Percentiles rank a stretch among this genome's conserved stretches.
These are phyloP conservation scores for Globisporangium acanthophoron DNA, from an alignment of 352 stramenopile species.

Conservation along the genomic window DNA sequence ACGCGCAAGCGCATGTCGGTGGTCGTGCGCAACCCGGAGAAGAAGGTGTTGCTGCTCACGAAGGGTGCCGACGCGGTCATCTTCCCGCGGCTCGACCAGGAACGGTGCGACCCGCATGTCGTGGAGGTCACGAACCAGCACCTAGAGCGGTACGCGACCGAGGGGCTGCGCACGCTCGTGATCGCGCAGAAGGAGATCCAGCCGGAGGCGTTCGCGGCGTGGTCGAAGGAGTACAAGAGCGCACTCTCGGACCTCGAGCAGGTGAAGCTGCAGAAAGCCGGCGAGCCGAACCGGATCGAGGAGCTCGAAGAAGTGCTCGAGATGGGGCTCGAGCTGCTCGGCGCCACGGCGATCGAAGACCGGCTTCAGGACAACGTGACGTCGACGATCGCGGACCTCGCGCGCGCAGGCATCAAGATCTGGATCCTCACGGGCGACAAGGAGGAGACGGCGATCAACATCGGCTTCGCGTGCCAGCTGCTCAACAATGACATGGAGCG, in stretches of 20 bases:
- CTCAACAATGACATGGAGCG: conserved; percentile 95
- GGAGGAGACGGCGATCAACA: conserved; percentile 97
- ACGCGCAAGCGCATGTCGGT: conserved; percentile 99
- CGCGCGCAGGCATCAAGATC: conserved; percentile 76
- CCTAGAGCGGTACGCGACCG: conserved; percentile 78
- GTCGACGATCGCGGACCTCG: conserved; percentile 65
- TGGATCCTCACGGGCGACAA: conserved; percentile 90
- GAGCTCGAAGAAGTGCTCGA: conserved; percentile 81
- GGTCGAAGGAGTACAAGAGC: conserved; percentile 70
- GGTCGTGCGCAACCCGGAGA: conserved; percentile 83
- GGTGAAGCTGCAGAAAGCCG: conserved; percentile 44
- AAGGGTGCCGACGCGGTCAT: conserved; percentile 86
- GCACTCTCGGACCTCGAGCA: conserved; percentile 71
- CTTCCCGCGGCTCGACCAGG: conserved; percentile 49
- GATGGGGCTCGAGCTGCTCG: conserved; percentile 61
- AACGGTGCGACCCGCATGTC: conserved; percentile 37
- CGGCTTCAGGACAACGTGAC: conserved; percentile 75
- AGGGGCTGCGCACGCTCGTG: conserved; percentile 86
- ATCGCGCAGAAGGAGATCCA: conserved; percentile 80
- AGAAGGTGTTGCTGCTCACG: conserved; percentile 61
- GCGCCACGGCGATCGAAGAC: conserved; percentile 80
- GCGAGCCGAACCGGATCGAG: conserved; percentile 68
- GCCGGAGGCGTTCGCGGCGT: conserved; percentile 54
- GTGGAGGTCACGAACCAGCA: conserved; percentile 66
- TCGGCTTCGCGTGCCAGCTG: conserved; percentile 93